phyloP scores from a whole-genome alignment of 345 rosid genomes.

The Psidium friedrichsthalianum region DNA sequence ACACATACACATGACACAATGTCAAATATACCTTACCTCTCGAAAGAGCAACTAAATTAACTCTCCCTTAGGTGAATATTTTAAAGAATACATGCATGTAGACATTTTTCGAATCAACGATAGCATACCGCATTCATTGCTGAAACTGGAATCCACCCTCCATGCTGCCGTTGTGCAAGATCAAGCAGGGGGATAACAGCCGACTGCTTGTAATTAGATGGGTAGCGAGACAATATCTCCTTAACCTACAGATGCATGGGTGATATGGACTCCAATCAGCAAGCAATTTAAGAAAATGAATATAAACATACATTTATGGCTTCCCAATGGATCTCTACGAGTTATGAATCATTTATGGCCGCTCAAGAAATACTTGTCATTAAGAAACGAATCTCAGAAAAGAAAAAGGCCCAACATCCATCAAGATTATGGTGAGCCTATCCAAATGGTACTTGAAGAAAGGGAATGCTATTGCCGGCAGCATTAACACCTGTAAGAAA shows the following conservation, averaged over 20 bases:
- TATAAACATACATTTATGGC: neutral
- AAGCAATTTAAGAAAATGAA: neutral
- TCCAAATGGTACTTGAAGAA: neutral
- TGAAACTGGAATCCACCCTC: conserved; percentile 99
- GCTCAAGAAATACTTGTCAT: neutral
- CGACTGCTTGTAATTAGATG: conserved; percentile 97
- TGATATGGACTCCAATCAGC: neutral
- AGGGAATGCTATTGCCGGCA: neutral
- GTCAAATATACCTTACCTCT: neutral
- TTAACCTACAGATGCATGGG: conserved; percentile 35
- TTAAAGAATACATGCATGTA: neutral
- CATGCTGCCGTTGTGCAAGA: conserved; percentile 99
- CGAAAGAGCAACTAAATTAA: neutral
- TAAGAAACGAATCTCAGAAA: neutral
- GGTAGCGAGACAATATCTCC: conserved; percentile 92
- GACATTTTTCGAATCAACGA: neutral
- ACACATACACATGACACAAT: neutral
- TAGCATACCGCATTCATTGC: conserved; percentile 89
- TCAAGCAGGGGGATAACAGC: conserved; percentile 94
- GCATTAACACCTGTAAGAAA: neutral
- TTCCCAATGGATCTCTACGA: neutral
- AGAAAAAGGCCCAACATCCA: neutral
- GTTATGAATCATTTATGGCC: neutral
- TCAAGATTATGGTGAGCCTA: neutral
- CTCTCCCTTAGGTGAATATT: neutral